These are phyloP conservation scores for Magnaporthales sp. DNA, from an alignment of 2,329 filamentous ascomycete genomes.

Conservation along the genomic window DNA sequence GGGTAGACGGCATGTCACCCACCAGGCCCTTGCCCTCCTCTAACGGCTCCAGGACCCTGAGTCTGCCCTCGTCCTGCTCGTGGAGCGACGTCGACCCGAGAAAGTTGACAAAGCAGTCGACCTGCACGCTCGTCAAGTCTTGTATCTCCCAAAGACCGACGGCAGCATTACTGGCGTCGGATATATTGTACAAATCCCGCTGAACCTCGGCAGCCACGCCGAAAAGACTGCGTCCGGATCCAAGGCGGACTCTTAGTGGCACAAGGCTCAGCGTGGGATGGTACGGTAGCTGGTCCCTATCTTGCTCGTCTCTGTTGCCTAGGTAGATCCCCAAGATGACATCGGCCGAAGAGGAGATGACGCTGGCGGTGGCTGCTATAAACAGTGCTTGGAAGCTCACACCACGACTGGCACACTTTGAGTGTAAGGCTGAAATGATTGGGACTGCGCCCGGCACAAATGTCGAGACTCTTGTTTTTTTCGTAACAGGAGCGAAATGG, in stretches of 20 bases:
- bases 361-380: constrained; percentile 43
- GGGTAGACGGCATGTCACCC: not conserved
- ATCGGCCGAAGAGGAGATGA: constrained; percentile 23
- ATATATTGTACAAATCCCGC: constrained; percentile 55
- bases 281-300: constrained; percentile 34
- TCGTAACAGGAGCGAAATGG: not conserved
- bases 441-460: constrained; percentile 38
- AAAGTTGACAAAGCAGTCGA: constrained; percentile 79
- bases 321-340: constrained; percentile 73
- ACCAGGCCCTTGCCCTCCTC: not conserved
- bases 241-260: constrained; percentile 50
- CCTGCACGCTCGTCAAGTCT: constrained; percentile 62
- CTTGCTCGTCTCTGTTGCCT: constrained; percentile 58
- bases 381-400: constrained; percentile 67
- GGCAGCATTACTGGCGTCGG: constrained; percentile 38
- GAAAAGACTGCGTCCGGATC: constrained; percentile 25
- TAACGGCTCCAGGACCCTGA: not conserved
- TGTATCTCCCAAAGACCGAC: constrained; percentile 63
- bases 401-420: constrained; percentile 33
- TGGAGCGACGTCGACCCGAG: constrained; percentile 35
- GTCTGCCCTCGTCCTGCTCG: not conserved
- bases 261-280: constrained; percentile 75
- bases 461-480: constrained; percentile 17
- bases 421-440: constrained; percentile 29
- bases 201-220: constrained; percentile 56